Conservation (phyloP, 768 basidiomycete genomes). For the Pleurotus pulmonarius region DNA sequence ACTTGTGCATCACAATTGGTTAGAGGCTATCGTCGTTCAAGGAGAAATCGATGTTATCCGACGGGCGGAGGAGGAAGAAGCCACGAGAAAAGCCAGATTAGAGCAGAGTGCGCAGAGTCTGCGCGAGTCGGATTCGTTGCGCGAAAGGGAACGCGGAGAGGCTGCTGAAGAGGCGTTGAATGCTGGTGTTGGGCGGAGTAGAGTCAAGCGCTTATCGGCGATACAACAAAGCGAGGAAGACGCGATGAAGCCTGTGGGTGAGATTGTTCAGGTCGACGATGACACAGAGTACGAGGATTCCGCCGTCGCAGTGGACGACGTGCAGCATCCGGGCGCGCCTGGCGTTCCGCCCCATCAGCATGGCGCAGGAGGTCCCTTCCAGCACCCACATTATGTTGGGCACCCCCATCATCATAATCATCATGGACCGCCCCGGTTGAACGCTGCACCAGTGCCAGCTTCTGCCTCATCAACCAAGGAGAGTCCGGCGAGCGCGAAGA, state of each 20-base stretch:
- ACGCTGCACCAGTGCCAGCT: conserved; percentile 25
- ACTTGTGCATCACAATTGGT: conserved; percentile 82
- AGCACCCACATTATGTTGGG: not conserved
- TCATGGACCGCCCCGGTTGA: conserved; percentile 22
- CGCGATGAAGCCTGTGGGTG: conserved; percentile 78
- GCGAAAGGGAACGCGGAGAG: not conserved
- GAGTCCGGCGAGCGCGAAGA: conserved; percentile 14
- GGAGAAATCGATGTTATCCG: conserved; percentile 85
- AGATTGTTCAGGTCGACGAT: conserved; percentile 15
- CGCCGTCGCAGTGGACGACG: not conserved
- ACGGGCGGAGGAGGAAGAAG: conserved; percentile 56
- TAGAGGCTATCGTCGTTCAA: conserved; percentile 80
- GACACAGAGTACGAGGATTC: not conserved
- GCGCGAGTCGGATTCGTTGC: conserved; percentile 9
- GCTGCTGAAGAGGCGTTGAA: conserved; percentile 1
- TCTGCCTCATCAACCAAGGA: not conserved
- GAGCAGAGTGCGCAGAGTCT: conserved; percentile 41
- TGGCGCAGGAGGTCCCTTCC: conserved; percentile 5
- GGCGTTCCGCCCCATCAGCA: not conserved
- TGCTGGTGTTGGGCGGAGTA: not conserved
- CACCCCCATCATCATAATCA: conserved; percentile 15
- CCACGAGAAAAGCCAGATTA: conserved; percentile 38
- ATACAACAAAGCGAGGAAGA: conserved; percentile 39
- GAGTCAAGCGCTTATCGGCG: conserved; percentile 30
- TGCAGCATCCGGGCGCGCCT: not conserved